A percentile compares a stretch with the other conserved stretches of the same genome.
These are phyloP conservation scores for Saccharomycopsis capsularis DNA, from an alignment of 805 yeast genomes.

Conservation along the genomic window DNA sequence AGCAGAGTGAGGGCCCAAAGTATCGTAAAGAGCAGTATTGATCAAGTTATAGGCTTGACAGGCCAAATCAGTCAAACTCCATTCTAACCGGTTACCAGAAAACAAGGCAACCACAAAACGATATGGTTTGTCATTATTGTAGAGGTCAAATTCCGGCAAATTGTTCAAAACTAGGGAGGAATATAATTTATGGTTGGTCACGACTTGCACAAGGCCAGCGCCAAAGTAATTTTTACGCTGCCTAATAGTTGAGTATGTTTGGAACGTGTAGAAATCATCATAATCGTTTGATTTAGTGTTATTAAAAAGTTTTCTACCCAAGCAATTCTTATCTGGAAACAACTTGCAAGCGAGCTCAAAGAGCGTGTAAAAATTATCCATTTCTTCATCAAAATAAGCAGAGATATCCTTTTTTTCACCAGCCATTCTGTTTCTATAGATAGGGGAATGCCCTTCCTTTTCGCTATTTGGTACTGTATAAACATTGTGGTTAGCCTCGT, in stretches of 20 bases:
- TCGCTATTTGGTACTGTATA: conserved; percentile 29
- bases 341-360: conserved; percentile 27
- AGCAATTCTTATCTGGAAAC: conserved; percentile 27
- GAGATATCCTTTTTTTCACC: conserved; percentile 4
- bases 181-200: conserved; percentile 24
- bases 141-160: conserved; percentile 28
- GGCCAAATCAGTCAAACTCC: conserved; percentile 66
- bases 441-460: conserved; percentile 34
- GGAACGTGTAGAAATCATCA: conserved; percentile 36
- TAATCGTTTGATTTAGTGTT: conserved; percentile 31
- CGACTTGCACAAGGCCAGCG: conserved; percentile 44
- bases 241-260: conserved; percentile 38
- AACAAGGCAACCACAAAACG: conserved; percentile 49
- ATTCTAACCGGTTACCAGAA: conserved; percentile 55
- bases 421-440: conserved; percentile 31
- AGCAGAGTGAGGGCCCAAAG: conserved; percentile 53
- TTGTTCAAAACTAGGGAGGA: conserved; percentile 24
- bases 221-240: conserved; percentile 43
- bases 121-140: conserved; percentile 27
- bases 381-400: conserved; percentile 28
- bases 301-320: conserved; percentile 31
- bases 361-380: conserved; percentile 30
- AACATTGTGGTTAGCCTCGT: background rate
- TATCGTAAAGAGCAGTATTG: conserved; percentile 51
- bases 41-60: conserved; percentile 50